A percentile compares a stretch with the other conserved stretches of the same genome.
Evolutionary conservation across 225 moss, liverwort and hornwort species (phyloP).

Genomic region (Neckera pumila): DNA sequence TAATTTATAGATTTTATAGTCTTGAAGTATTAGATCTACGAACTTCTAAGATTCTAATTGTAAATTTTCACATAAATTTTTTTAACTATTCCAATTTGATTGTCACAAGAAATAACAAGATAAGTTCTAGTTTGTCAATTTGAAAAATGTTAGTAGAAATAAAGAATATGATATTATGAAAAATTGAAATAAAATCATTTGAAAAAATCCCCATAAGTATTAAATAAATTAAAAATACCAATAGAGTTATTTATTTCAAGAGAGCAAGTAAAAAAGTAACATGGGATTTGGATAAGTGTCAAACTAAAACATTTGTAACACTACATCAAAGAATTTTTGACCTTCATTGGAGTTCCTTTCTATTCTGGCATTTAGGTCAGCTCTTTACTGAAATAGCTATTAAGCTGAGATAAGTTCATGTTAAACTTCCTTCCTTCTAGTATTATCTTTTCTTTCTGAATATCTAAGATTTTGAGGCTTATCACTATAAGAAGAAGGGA

Average conservation of each 20-base stretch:
- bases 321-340: background rate
- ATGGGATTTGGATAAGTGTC: background rate
- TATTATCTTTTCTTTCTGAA: background rate
- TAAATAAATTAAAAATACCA: background rate
- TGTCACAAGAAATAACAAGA: background rate
- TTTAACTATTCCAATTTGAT: background rate
- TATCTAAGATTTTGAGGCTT: background rate
- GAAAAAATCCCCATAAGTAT: background rate
- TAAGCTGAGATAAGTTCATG: rapidly evolving
- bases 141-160: background rate
- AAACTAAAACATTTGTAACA: background rate
- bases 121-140: background rate
- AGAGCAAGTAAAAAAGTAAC: background rate
- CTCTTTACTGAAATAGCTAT: background rate
- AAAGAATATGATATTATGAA: background rate
- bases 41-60: background rate
- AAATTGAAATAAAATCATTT: background rate
- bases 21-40: background rate
- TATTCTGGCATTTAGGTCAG: rapidly evolving
- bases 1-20: background rate
- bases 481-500: too few species aligned
- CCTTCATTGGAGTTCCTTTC: background rate
- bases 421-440: background rate
- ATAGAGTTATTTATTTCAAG: background rate
- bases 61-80: background rate